These are phyloP conservation scores for Aureobasidium sp. DNA, from an alignment of 2,329 filamentous ascomycete species.

Conservation along the genomic window DNA sequence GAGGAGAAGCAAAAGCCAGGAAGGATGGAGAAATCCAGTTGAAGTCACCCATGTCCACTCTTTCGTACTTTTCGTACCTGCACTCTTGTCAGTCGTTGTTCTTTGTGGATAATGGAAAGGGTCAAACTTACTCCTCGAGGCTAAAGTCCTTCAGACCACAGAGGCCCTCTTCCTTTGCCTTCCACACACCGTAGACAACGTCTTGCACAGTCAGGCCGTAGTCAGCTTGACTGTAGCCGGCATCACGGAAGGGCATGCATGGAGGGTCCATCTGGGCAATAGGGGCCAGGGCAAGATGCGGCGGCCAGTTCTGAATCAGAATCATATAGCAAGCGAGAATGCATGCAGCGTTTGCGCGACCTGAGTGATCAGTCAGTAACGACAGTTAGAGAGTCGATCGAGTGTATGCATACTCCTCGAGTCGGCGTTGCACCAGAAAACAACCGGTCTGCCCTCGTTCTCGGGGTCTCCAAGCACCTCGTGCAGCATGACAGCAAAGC, in stretches of 20 bases:
- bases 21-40: conserved; percentile 98
- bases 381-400: conserved; percentile 15
- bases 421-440: conserved; percentile 93
- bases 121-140: conserved; percentile 66
- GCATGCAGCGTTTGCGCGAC: conserved; percentile 87
- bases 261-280: conserved; percentile 96
- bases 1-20: conserved; percentile 91
- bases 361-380: conserved; percentile 38
- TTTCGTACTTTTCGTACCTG: conserved; percentile 84
- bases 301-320: conserved; percentile 93
- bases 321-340: conserved; percentile 98
- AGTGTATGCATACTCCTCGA: conserved; percentile 64
- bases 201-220: conserved; percentile 95
- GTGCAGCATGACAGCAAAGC: conserved; percentile 92
- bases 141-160: conserved; percentile 91
- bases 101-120: neutral
- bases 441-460: conserved; percentile 82
- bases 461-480: conserved; percentile 87
- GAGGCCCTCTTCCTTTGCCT: conserved; percentile 90
- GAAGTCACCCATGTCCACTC: conserved; percentile 98
- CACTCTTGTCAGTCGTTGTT: neutral
- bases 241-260: conserved; percentile 97
- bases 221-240: conserved; percentile 96
- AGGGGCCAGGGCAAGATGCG: conserved; percentile 87
- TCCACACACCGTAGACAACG: conserved; percentile 97